Conservation (phyloP, 2,329 filamentous ascomycete genomes). For the Talaromyces pinophilus region DNA sequence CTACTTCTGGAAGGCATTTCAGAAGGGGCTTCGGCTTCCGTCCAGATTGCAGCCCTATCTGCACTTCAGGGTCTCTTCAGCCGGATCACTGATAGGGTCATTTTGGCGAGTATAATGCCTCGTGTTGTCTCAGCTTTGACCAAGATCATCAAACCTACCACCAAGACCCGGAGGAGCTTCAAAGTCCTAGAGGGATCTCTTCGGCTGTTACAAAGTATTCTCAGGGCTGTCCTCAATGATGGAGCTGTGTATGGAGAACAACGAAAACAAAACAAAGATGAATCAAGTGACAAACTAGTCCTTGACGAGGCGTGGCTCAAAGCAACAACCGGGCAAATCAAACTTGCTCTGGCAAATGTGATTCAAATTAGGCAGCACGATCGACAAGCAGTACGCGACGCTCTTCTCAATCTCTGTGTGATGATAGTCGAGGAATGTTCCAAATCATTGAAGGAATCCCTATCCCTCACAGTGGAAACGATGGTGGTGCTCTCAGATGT, state of each 20-base stretch:
- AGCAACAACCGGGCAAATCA: slow-evolving; percentile 77
- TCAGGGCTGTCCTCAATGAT: slow-evolving; percentile 53
- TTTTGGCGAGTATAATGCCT: slow-evolving; percentile 81
- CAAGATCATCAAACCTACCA: slow-evolving; percentile 70
- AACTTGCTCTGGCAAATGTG: slow-evolving; percentile 75
- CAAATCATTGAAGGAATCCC: slow-evolving; percentile 67
- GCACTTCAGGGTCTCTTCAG: slow-evolving; percentile 64
- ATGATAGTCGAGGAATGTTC: slow-evolving; percentile 77
- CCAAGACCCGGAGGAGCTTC: slow-evolving; percentile 60
- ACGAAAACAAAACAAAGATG: slow-evolving; percentile 29
- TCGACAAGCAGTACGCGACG: slow-evolving; percentile 65
- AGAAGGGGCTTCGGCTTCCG: slow-evolving; percentile 63
- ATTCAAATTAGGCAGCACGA: slow-evolving; percentile 73
- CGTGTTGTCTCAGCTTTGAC: slow-evolving; percentile 81
- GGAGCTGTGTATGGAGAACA: slow-evolving; percentile 29
- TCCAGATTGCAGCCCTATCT: slow-evolving; percentile 69
- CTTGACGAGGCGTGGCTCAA: slow-evolving; percentile 68
- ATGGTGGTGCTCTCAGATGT: slow-evolving; percentile 67
- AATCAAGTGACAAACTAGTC: slow-evolving; percentile 40
- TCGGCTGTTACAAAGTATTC: slow-evolving; percentile 54
- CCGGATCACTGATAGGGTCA: slow-evolving; percentile 69
- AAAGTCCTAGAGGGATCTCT: slow-evolving; percentile 66
- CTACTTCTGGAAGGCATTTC: slow-evolving; percentile 74
- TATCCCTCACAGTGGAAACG: slow-evolving; percentile 75
- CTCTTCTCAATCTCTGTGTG: slow-evolving; percentile 71